These are phyloP conservation scores for Saitozyma sp. DNA, from an alignment of 768 basidiomycete species.

Conservation along the genomic window DNA sequence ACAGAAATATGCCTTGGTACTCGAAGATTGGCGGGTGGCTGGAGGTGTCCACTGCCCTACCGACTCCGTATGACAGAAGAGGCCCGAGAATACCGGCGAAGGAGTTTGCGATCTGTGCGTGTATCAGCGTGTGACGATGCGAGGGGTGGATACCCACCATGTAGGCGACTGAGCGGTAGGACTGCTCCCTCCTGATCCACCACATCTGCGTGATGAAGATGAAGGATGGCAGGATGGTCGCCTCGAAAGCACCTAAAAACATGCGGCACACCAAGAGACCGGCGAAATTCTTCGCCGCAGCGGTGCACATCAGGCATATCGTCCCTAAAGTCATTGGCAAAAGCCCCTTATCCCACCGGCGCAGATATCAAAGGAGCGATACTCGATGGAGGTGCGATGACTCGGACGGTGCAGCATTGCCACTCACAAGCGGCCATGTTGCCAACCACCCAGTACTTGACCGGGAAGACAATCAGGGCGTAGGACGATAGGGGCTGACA, in stretches of 20 bases:
- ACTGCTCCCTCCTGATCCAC: slow-evolving; percentile 37
- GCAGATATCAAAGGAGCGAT: no score
- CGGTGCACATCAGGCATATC: not conserved
- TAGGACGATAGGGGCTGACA: slow-evolving; percentile 35
- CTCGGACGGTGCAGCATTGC: not conserved
- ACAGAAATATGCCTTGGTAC: slow-evolving; percentile 45
- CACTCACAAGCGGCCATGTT: slow-evolving; percentile 22
- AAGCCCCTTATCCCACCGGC: no score
- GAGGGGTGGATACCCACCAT: slow-evolving; percentile 52
- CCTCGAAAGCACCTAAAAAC: slow-evolving; percentile 57
- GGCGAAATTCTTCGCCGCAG: slow-evolving; percentile 32
- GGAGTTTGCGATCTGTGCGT: slow-evolving; percentile 29
- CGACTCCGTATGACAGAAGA: slow-evolving; percentile 28
- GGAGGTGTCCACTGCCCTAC: slow-evolving; percentile 15
- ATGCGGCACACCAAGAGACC: slow-evolving; percentile 56
- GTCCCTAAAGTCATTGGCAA: not conserved
- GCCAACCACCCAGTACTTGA: slow-evolving; percentile 41
- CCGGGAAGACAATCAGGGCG: slow-evolving; percentile 39
- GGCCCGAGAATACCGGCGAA: slow-evolving; percentile 33
- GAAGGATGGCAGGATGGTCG: slow-evolving; percentile 58
- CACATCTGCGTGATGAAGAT: slow-evolving; percentile 55
- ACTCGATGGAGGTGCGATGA: no score
- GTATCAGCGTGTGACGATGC: slow-evolving; percentile 53
- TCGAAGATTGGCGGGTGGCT: slow-evolving; percentile 14
- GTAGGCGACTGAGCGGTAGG: slow-evolving; percentile 24